Base-by-base conservation (phyloP, 768 basidiomycete species). In the Trametes cubensis region DNA sequence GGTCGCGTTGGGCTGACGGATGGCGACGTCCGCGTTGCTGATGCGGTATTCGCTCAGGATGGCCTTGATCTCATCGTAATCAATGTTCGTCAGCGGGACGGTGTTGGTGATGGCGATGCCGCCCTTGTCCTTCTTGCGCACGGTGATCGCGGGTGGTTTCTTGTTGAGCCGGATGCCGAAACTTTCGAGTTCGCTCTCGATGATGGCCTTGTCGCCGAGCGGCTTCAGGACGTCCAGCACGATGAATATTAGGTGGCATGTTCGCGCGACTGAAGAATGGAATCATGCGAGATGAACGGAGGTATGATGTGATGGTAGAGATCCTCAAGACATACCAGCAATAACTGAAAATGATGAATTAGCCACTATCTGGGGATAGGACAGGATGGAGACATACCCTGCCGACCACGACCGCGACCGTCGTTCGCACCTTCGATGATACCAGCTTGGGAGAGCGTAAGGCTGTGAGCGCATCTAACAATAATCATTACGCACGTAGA, bases 231-330 rank as follows among this genome's bases (percentile, higher is more conserved):
- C 97, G 70, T 99, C 97, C 51, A 99, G 85, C 28, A 98, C 92
- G 74, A 99, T 98, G 76, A 98, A 98, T 63, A 99, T 98, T 39
- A 98, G 87, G 74, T 98, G 94, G 75, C 97, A 98, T 42, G 97
- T 98, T 62, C 97, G 87, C 8, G 97, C 96, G 66, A 99, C 97
- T 93, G 77, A 58, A 55, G 20, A 45, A 49, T 55, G 58, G 50
- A 41, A 41, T 48, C 39, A 48, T 40, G 40, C 40, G 25, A 21
- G 23, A 23, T 30, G 20, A 51, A 30, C 7, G 45, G 30, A 13
- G 58, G 28, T 18, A 47, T 21, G 18, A 23, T 26, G 2, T 28
- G 15, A 21, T 40, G 8, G 48, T 10, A n/a, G 26, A 14, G 7
- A 14, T 14, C 40, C 7, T 23, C 11, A 97, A 97, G 81, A 98